A percentile compares a stretch with the other conserved stretches of the same genome.
Conservation (phyloP, 345 rosid species). For the Boechera stricta region DNA sequence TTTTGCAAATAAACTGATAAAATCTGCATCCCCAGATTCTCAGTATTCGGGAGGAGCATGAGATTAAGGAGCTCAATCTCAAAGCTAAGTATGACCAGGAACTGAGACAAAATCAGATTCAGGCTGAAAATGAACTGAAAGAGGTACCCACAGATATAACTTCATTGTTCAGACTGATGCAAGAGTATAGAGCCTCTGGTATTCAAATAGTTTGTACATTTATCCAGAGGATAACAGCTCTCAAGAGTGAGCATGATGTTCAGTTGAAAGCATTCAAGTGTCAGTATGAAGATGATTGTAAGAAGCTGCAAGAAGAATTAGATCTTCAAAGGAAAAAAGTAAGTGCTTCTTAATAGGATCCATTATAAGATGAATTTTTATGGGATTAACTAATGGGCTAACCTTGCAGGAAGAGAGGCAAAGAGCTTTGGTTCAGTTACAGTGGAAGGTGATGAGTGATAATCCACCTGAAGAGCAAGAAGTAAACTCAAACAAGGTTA, state of each 20-base stretch:
- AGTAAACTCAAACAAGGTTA: slow-evolving; percentile 30
- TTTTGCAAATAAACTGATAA: neutral
- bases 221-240: slow-evolving; percentile 21
- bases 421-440: slow-evolving; percentile 25
- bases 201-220: neutral
- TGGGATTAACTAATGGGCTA: neutral
- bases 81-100: slow-evolving; percentile 66
- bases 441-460: slow-evolving; percentile 33
- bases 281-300: slow-evolving; percentile 33
- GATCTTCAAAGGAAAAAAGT: slow-evolving; percentile 29
- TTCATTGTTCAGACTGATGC: neutral
- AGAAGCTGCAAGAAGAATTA: slow-evolving; percentile 28
- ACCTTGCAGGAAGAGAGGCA: slow-evolving; percentile 25
- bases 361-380: neutral
- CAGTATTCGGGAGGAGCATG: slow-evolving; percentile 26
- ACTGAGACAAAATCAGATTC: slow-evolving; percentile 63
- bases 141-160: neutral
- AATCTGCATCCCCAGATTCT: slow-evolving; percentile 9
- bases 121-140: slow-evolving; percentile 63
- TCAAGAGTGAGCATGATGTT: slow-evolving; percentile 26
- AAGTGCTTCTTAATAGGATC: neutral
- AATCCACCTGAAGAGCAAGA: slow-evolving; percentile 32
- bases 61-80: slow-evolving; percentile 62
- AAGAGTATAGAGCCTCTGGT: slow-evolving; percentile 16
- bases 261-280: slow-evolving; percentile 24